Base-by-base conservation (phyloP, 179 eudicot species). In the Camellia oleifera region DNA sequence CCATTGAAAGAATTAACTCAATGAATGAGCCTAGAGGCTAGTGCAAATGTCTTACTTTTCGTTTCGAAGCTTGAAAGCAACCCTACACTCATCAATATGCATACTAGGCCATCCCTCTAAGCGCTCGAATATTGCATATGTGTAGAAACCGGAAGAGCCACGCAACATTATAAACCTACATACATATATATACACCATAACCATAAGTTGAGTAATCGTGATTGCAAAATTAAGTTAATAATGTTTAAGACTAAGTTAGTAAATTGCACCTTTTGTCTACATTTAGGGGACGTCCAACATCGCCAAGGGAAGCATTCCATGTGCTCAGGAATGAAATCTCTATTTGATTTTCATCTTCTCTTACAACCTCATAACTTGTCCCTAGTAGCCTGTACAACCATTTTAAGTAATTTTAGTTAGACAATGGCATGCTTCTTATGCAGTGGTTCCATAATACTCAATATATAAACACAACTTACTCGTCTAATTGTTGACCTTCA, bases 131-230 rank as follows among this genome's bases (percentile, higher is more conserved):
- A 92, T 93, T 7, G 90, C 91, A 78, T 95, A 95, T 1, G 97
- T 84, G 77, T 95, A 92, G 84, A 95, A 93, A 10, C 98, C 98
- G 0, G 94, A 90, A n/a, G 88, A 88, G 14, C 94, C 97, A 17
- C 90, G 91, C 64, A 90, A 85, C 93, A 95, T 86, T 7, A 95
- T 82, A 77, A 88, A 95, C 92, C 98, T 94, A 75, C 4, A 80
- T 50, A 7, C 23, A 50, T 52, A 3, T 2, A 5, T 0, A 50
- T 42, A 60, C 5, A 48, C 7, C 52, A 48, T 48, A 48, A 7
- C 52, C 7, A 48, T 48, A 7, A 48, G 52, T 48, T 48, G 32
- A 50, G 9, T 50, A 50, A 50, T 50, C 54, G 6, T 50, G 54
- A 50, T 8, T 50, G 9, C 5, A 5, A 8, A 50, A 50, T 50